A percentile compares a stretch with the other conserved stretches of the same genome.
Conservation (phyloP, 805 yeast species). For the Kuraishia ogatae region DNA sequence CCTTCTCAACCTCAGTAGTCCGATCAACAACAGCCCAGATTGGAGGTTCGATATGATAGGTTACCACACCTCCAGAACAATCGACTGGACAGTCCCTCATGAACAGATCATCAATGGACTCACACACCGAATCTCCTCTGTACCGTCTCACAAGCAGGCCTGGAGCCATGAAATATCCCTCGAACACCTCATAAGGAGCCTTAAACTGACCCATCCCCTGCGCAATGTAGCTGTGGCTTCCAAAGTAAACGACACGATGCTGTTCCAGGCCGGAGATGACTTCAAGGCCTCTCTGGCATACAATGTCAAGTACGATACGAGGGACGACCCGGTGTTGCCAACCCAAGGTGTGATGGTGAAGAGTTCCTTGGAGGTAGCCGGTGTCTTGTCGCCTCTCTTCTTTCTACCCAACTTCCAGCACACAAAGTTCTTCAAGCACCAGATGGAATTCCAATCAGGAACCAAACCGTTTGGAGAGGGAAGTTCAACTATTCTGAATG, state of each 20-base stretch:
- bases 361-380: conserved; percentile 27
- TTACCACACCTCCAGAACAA: conserved; percentile 33
- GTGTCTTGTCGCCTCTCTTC: conserved; percentile 12
- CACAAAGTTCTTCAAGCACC: conserved; percentile 31
- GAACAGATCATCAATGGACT: conserved; percentile 35
- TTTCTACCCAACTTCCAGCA: conserved; percentile 11
- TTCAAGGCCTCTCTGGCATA: conserved; percentile 36
- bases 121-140: conserved; percentile 30
- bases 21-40: conserved; percentile 32
- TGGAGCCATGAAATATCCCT: conserved; percentile 40
- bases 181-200: conserved; percentile 36
- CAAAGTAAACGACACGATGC: conserved; percentile 22
- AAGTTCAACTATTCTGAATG: conserved; percentile 12
- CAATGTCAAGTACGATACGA: conserved; percentile 31
- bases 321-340: conserved; percentile 36
- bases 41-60: conserved; percentile 28
- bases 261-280: conserved; percentile 34
- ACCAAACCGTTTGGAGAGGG: conserved; percentile 7
- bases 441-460: conserved; percentile 30
- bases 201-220: conserved; percentile 13
- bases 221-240: conserved; percentile 15
- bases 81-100: conserved; percentile 38
- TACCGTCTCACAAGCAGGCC: conserved; percentile 18
- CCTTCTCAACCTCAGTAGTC: conserved; percentile 36
- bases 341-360: conserved; percentile 29